These are phyloP conservation scores for Cryphonectria japonica DNA, from an alignment of 2,329 filamentous ascomycete genomes.

Conservation along the genomic window DNA sequence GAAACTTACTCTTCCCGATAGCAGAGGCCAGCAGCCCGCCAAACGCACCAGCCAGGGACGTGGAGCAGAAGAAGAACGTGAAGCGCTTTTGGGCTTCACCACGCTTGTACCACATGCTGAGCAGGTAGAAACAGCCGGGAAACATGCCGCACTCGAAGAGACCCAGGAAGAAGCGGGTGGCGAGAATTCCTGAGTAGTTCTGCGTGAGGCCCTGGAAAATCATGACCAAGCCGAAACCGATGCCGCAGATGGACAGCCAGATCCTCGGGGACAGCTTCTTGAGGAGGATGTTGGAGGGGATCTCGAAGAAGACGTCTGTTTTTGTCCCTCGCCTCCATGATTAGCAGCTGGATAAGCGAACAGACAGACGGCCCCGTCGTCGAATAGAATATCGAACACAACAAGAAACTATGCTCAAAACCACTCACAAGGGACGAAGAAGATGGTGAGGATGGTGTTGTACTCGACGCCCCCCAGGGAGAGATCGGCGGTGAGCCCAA, in stretches of 20 bases:
- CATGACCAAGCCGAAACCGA: slow-evolving; percentile 77
- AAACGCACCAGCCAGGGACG: slow-evolving; percentile 80
- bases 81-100: slow-evolving; percentile 89
- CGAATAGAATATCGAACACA: neutral
- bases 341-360: neutral
- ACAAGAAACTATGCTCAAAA: neutral
- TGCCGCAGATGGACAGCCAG: slow-evolving; percentile 83
- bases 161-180: slow-evolving; percentile 85
- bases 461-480: slow-evolving; percentile 63
- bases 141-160: slow-evolving; percentile 77
- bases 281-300: slow-evolving; percentile 73
- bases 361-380: neutral
- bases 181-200: slow-evolving; percentile 77
- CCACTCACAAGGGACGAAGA: slow-evolving; percentile 56
- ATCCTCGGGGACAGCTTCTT: slow-evolving; percentile 69
- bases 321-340: neutral
- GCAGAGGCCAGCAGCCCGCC: slow-evolving; percentile 83
- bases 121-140: slow-evolving; percentile 65
- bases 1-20: slow-evolving; percentile 71
- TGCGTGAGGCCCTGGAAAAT: slow-evolving; percentile 76
- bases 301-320: slow-evolving; percentile 57
- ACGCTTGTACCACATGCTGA: slow-evolving; percentile 89
- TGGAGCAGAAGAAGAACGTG: slow-evolving; percentile 89
- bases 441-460: slow-evolving; percentile 78
- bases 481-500: slow-evolving; percentile 67